Conservation (phyloP, 495 filamentous ascomycete genomes). For the Xylaria telfairii region DNA sequence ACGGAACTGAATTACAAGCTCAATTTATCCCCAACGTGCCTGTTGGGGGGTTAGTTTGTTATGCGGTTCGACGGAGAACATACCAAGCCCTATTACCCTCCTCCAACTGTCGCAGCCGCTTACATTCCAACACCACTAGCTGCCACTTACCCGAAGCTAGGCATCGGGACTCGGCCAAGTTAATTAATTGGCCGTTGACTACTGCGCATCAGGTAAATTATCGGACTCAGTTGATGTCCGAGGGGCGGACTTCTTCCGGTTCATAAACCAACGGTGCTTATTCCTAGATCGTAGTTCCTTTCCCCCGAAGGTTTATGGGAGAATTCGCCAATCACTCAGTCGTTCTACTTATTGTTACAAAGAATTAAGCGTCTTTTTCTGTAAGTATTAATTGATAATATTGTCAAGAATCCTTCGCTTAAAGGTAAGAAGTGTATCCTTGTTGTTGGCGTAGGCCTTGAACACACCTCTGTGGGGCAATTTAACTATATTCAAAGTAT, state of each 20-base stretch:
- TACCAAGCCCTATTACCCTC: not conserved
- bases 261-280: not conserved
- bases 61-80: not conserved
- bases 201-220: not conserved
- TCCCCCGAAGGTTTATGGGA: too few relatives aligned
- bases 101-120: not conserved
- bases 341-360: too few relatives aligned
- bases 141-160: not conserved
- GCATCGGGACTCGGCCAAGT: not conserved
- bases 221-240: slow-evolving; percentile 11
- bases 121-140: not conserved
- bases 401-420: too few relatives aligned
- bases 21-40: slow-evolving; percentile 1
- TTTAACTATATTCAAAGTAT: too few relatives aligned
- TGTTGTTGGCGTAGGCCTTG: too few relatives aligned
- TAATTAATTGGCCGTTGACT: not conserved
- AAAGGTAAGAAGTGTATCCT: too few relatives aligned
- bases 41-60: not conserved
- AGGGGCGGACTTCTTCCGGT: not conserved
- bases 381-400: too few relatives aligned
- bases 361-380: too few relatives aligned
- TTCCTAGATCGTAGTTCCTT: too few relatives aligned
- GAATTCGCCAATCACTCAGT: too few relatives aligned
- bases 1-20: not conserved
- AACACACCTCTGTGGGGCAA: too few relatives aligned